A percentile compares a stretch with the other conserved stretches of the same genome.
phyloP scores from a whole-genome alignment of 2,329 filamentous ascomycete genomes.

The Boeremia exigua region DNA sequence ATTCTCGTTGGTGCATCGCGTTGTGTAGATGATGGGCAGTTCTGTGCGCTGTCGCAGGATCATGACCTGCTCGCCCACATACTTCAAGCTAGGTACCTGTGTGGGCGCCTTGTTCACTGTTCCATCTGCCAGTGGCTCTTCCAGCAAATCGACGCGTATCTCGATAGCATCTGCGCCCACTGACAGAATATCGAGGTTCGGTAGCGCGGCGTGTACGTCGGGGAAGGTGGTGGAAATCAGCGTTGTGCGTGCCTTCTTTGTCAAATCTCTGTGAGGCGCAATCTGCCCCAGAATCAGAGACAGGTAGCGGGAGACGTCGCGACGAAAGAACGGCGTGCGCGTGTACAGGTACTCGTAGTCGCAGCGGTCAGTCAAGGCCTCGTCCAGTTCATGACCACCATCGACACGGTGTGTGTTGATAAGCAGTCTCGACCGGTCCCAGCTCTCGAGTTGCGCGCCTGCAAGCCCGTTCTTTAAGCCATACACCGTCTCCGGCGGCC shows the following conservation, averaged over 20 bases:
- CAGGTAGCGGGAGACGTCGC: constrained; percentile 79
- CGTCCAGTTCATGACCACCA: constrained; percentile 66
- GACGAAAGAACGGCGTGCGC: constrained; percentile 71
- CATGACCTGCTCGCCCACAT: constrained; percentile 88
- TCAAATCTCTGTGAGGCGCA: constrained; percentile 76
- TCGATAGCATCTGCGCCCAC: constrained; percentile 88
- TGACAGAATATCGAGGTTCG: constrained; percentile 85
- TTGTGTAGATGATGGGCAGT: constrained; percentile 89
- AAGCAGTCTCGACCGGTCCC: constrained; percentile 66
- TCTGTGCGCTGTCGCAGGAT: constrained; percentile 81
- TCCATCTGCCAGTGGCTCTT: constrained; percentile 69
- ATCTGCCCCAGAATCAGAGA: constrained; percentile 81
- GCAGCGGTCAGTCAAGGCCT: constrained; percentile 69
- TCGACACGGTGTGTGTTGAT: constrained; percentile 81
- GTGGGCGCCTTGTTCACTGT: constrained; percentile 70
- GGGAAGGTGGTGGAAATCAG: constrained; percentile 90
- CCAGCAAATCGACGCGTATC: constrained; percentile 80
- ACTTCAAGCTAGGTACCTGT: constrained; percentile 76
- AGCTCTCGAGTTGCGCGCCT: constrained; percentile 62
- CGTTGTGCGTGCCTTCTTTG: constrained; percentile 78
- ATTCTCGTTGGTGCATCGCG: constrained; percentile 80
- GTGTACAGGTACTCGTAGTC: constrained; percentile 90
- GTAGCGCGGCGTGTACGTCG: constrained; percentile 80
- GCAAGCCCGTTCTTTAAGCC: constrained; percentile 67
- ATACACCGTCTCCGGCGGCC: constrained; percentile 69